These are phyloP conservation scores for Oenanthe javanica DNA, from an alignment of 140 eudicot genomes.

Conservation along the genomic window DNA sequence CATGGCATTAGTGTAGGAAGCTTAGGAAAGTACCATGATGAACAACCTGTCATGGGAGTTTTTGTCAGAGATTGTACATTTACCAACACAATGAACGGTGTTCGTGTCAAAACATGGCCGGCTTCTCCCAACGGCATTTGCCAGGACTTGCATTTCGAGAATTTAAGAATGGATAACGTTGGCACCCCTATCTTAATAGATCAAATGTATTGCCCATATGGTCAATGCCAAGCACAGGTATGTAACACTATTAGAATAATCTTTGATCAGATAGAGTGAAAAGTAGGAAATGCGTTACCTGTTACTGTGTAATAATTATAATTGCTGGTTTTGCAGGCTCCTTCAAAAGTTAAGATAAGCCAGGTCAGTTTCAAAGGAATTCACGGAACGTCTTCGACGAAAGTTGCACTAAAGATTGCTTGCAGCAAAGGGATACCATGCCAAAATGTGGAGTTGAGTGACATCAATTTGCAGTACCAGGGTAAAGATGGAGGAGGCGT, in stretches of 20 bases:
- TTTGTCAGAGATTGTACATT: conserved; percentile 44
- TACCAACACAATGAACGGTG: conserved; percentile 34
- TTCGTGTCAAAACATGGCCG: conserved; percentile 61
- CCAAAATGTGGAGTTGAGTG: conserved; percentile 27
- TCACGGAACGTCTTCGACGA: conserved; percentile 31
- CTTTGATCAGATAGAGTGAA: neutral
- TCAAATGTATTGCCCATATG: conserved; percentile 52
- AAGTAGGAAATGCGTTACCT: neutral
- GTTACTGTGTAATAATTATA: neutral
- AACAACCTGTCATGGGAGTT: conserved; percentile 46
- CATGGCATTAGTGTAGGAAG: conserved; percentile 76
- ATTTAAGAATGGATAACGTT: conserved; percentile 49
- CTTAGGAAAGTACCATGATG: conserved; percentile 37
- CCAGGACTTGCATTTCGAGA: conserved; percentile 37
- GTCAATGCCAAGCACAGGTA: conserved; percentile 26
- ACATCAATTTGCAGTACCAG: conserved; percentile 26
- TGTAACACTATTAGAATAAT: neutral
- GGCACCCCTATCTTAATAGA: conserved; percentile 51
- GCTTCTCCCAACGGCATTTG: conserved; percentile 17
- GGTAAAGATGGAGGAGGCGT: conserved; percentile 26
- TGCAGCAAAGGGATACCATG: conserved; percentile 42
- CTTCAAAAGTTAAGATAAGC: conserved; percentile 38
- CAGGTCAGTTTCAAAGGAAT: conserved; percentile 36
- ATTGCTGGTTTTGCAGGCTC: neutral
- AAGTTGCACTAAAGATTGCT: conserved; percentile 28